Evolutionary conservation across 331 rosid genomes (phyloP).

Genomic region (Erythrophleum ivorense): DNA sequence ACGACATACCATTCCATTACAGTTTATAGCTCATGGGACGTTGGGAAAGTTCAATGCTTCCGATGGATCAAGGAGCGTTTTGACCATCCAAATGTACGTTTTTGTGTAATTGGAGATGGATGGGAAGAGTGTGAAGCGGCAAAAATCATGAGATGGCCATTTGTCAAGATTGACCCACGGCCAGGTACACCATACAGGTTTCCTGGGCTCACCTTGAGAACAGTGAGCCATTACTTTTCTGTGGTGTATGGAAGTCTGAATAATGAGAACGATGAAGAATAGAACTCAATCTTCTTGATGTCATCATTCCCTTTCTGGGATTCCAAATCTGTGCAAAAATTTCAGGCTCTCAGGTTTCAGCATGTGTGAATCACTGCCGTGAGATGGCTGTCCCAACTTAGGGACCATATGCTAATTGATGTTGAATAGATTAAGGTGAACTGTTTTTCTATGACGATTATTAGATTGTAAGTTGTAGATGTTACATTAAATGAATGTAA

Average conservation of each 20-base stretch:
- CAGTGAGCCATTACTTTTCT: conserved; percentile 70
- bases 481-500: conserved; percentile 31
- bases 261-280: conserved; percentile 57
- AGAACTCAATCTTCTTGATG: conserved; percentile 29
- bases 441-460: conserved; percentile 30
- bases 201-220: conserved; percentile 84
- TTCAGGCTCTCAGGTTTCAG: conserved; percentile 15
- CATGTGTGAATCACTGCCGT: conserved; percentile 26
- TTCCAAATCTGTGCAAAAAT: conserved; percentile 39
- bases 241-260: conserved; percentile 70
- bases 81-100: conserved; percentile 68
- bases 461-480: conserved; percentile 38
- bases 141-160: conserved; percentile 82
- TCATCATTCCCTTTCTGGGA: conserved; percentile 34
- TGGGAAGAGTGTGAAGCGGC: conserved; percentile 98
- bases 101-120: conserved; percentile 90
- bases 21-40: conserved; percentile 96
- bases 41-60: conserved; percentile 80
- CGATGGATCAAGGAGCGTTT: conserved; percentile 82
- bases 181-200: conserved; percentile 81
- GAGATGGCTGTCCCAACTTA: conserved; percentile 3
- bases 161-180: conserved; percentile 71
- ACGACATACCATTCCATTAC: conserved; percentile 40
- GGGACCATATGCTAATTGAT: conserved; percentile 23
- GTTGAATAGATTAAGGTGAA: conserved; percentile 36